Evolutionary conservation across 2,329 filamentous ascomycete genomes (phyloP), one percentile per base, ranked within the genome.

Genomic region (Tolypocladium endophyticum): DNA sequence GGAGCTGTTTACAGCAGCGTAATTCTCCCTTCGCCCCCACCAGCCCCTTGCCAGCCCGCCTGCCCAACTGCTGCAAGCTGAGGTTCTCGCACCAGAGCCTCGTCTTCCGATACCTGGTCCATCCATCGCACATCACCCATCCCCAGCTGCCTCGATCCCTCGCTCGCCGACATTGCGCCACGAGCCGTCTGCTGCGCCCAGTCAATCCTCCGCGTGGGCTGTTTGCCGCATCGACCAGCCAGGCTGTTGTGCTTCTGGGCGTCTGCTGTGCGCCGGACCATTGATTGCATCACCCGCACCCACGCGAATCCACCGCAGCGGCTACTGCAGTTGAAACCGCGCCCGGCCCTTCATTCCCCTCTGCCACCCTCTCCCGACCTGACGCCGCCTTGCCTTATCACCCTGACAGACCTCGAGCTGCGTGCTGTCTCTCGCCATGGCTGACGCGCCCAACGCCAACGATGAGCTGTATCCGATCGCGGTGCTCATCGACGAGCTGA

Each of bases 391-490:
- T n/a, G 41, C 39, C 39, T 38, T 58, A 39, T 60, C 63, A 62
- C 62, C 62, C 61, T 61, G 62, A 63, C 64, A 65, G 64, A 66
- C 65, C 67, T 70, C 67, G 68, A 70, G 70, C 70, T 69, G 60
- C 64, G 67, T 60, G 68, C 63, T 64, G 63, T 69, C 70, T 71
- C 75, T 78, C 84, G 83, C 76, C 76, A 97, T 97, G 93, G 91
- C 85, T 78, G 85, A 97, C 80, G 88, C 88, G 79, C 84, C 87
- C 76, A 90, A 88, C 78, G 87, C 93, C 81, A 95, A 88, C 77
- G 94, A 99, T 80, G 95, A 97, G 87, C 92, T 99, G 72, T 99
- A 97, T 78, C 94, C 94, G 75, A 99, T 99, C 82, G 94, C 95
- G 73, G 94, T 99, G 68, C 87, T 99, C 78, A 99, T 99, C 78